A percentile compares a stretch with the other conserved stretches of the same genome.
phyloP scores from a whole-genome alignment of 352 stramenopile genomes.

The Labyrinthula sp. region DNA sequence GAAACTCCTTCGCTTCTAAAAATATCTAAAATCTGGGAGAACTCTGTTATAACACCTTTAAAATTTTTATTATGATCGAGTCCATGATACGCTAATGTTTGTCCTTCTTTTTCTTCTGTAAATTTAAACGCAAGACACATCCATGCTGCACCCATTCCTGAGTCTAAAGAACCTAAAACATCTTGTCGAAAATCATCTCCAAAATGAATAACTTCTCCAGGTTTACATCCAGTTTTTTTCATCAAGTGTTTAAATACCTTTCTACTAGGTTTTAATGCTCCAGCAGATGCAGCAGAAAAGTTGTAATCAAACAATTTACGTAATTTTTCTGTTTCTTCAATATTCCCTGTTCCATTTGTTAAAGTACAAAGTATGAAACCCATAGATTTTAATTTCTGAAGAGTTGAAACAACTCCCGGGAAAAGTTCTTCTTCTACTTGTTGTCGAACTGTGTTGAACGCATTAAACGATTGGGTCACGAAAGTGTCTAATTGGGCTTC shows the following conservation, averaged over 20 bases:
- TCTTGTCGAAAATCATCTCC: constrained; percentile 10
- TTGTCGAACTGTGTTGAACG: constrained; percentile 11
- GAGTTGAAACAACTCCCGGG: constrained; percentile 1
- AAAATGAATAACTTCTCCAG: constrained; percentile 11
- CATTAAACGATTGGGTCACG: constrained; percentile 11
- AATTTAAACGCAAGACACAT: too few species aligned
- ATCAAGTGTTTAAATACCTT: constrained; percentile 17
- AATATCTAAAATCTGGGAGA: too few species aligned
- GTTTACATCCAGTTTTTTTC: constrained; percentile 15
- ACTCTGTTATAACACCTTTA: too few species aligned
- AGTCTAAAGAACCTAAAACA: constrained; percentile 4
- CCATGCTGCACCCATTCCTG: constrained; percentile 22
- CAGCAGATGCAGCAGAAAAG: constrained; percentile 2
- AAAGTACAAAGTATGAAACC: constrained; percentile 11
- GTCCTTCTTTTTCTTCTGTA: too few species aligned
- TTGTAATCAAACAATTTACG: constrained; percentile 12
- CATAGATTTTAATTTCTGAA: constrained; percentile 3
- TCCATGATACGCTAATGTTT: too few species aligned
- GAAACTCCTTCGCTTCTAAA: too few species aligned
- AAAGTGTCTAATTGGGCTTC: constrained; percentile 3
- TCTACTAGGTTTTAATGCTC: constrained; percentile 12
- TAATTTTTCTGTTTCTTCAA: not conserved
- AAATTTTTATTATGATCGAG: too few species aligned
- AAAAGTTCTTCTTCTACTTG: constrained; percentile 16
- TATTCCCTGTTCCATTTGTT: constrained; percentile 18